Percentiles rank a stretch among this genome's conserved stretches.
phyloP scores from a whole-genome alignment of 1,139 yeast species.

The Nakaseomyces bracarensis region DNA sequence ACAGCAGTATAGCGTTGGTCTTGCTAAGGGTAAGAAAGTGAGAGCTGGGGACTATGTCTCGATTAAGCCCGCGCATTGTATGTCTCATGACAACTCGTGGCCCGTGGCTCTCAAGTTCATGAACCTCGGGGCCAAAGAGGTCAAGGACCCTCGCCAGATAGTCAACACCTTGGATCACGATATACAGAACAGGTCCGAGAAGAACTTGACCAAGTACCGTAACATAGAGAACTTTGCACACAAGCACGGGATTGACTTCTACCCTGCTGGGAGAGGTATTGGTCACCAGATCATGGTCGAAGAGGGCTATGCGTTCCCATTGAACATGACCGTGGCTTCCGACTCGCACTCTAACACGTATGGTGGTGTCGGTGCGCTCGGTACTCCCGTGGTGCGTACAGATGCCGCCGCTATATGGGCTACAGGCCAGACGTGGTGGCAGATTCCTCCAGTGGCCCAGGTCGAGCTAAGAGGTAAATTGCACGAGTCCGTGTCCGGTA shows the following conservation, averaged over 20 bases:
- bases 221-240: conserved; percentile 85
- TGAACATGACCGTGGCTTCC: conserved; percentile 87
- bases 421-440: conserved; percentile 99
- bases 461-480: conserved; percentile 78
- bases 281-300: conserved; percentile 99
- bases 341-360: conserved; percentile 97
- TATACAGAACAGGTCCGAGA: conserved; percentile 85
- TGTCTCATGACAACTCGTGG: conserved; percentile 99
- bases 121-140: conserved; percentile 84
- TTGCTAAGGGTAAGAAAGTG: conserved; percentile 62
- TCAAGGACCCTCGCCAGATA: conserved; percentile 79
- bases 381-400: conserved; percentile 96
- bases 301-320: conserved; percentile 96
- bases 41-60: conserved; percentile 91
- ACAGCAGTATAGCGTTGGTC: conserved; percentile 82
- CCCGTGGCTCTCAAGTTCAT: conserved; percentile 95
- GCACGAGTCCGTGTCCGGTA: conserved; percentile 86
- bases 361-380: conserved; percentile 93
- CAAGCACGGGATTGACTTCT: conserved; percentile 90
- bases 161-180: conserved; percentile 97
- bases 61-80: conserved; percentile 91
- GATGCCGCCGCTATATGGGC: conserved; percentile 99
- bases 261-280: conserved; percentile 98
- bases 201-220: conserved; percentile 75
- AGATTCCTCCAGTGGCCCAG: conserved; percentile 96